A percentile compares a stretch with the other conserved stretches of the same genome.
Evolutionary conservation across 805 yeast species (phyloP).

Genomic region (Ogataea pini): DNA sequence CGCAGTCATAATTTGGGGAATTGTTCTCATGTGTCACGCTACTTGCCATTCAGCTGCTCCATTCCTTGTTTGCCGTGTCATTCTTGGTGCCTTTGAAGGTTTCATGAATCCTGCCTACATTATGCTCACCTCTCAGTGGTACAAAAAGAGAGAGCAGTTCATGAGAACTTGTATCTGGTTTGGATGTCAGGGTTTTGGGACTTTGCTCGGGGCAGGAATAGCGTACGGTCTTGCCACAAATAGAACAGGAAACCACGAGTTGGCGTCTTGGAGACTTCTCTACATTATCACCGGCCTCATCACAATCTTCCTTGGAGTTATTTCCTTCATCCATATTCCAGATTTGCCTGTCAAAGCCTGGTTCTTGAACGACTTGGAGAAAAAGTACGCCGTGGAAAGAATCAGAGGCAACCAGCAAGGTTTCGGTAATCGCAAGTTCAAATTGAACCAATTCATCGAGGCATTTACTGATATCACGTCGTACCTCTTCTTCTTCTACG

Average conservation of each 20-base stretch:
- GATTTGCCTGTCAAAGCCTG: slow-evolving; percentile 50
- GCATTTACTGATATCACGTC: slow-evolving; percentile 38
- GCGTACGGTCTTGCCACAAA: slow-evolving; percentile 52
- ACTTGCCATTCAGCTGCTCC: slow-evolving; percentile 46
- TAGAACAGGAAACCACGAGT: neutral
- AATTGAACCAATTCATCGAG: slow-evolving; percentile 27
- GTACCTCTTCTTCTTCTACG: slow-evolving; percentile 41
- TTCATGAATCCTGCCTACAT: slow-evolving; percentile 37
- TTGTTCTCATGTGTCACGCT: slow-evolving; percentile 46
- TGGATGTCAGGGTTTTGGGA: slow-evolving; percentile 47
- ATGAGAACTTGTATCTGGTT: slow-evolving; percentile 32
- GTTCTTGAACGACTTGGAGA: slow-evolving; percentile 41
- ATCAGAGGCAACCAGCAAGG: slow-evolving; percentile 23
- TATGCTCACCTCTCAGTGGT: slow-evolving; percentile 40
- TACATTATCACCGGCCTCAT: slow-evolving; percentile 61
- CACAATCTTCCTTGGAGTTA: slow-evolving; percentile 52
- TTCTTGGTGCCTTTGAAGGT: slow-evolving; percentile 47
- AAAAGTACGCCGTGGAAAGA: slow-evolving; percentile 36
- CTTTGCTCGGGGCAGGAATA: slow-evolving; percentile 50
- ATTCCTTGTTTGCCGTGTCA: slow-evolving; percentile 45
- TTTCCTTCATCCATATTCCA: slow-evolving; percentile 53
- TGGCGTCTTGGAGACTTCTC: slow-evolving; percentile 55
- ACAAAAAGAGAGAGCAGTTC: slow-evolving; percentile 33
- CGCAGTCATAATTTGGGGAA: slow-evolving; percentile 51
- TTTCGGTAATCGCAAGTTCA: slow-evolving; percentile 32